Conservation (phyloP, 2,329 filamentous ascomycete genomes). For the Alternaria sp. region DNA sequence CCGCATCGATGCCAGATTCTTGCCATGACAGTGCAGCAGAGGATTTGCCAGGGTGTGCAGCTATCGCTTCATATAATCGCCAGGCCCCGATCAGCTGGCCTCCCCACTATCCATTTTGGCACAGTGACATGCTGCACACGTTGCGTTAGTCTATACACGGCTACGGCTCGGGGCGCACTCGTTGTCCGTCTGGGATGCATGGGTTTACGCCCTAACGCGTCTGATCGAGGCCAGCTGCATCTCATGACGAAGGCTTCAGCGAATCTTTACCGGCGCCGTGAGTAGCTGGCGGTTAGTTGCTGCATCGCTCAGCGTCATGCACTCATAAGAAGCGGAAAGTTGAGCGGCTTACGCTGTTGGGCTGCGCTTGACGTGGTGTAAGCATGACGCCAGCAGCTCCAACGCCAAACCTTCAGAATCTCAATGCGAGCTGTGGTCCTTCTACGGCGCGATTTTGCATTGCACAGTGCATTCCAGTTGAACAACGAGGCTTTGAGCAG, state of each 20-base stretch:
- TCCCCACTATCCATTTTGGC: conserved; percentile 26
- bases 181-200: conserved; percentile 27
- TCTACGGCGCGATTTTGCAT: not conserved
- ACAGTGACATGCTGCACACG: conserved; percentile 35
- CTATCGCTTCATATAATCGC: conserved; percentile 16
- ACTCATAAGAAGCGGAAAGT: conserved; percentile 16
- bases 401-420: conserved; percentile 2
- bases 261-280: conserved; percentile 17
- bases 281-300: conserved; percentile 24
- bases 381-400: conserved; percentile 17
- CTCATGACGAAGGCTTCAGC: conserved; percentile 18
- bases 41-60: conserved; percentile 9
- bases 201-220: conserved; percentile 27
- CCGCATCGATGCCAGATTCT: conserved; percentile 18
- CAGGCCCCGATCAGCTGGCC: conserved; percentile 31
- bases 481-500: not conserved
- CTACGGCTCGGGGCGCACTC: conserved; percentile 41
- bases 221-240: conserved; percentile 31
- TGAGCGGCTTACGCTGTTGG: conserved; percentile 4
- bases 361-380: conserved; percentile 6
- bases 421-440: not conserved
- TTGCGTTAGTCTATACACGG: conserved; percentile 41
- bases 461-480: not conserved
- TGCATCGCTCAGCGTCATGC: conserved; percentile 29
- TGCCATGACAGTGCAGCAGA: conserved; percentile 28